A percentile compares a stretch with the other conserved stretches of the same genome.
These are phyloP conservation scores for Saccharomycopsis capsularis DNA, from an alignment of 805 yeast species.

Conservation along the genomic window DNA sequence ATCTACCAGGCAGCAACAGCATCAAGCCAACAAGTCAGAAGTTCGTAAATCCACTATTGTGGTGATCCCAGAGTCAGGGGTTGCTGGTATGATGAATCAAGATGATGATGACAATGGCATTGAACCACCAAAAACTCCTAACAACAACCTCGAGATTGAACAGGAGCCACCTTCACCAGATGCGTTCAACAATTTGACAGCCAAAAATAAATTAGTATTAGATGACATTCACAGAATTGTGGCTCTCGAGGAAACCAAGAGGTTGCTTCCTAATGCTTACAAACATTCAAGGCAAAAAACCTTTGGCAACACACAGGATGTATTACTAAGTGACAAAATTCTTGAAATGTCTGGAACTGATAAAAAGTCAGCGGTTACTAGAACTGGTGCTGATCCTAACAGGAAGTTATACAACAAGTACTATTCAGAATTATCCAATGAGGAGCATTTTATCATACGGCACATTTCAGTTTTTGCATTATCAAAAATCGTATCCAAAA, in stretches of 20 bases:
- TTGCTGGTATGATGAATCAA: conserved; percentile 27
- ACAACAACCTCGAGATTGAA: conserved; percentile 24
- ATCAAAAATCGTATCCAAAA: conserved; percentile 27
- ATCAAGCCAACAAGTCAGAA: conserved; percentile 37
- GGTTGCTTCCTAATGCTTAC: conserved; percentile 86
- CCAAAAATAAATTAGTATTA: conserved; percentile 79
- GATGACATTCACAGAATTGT: conserved; percentile 97
- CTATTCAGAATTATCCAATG: conserved; percentile 55
- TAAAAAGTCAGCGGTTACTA: background rate
- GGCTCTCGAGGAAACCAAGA: conserved; percentile 94
- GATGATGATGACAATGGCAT: conserved; percentile 22
- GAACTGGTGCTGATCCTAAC: background rate
- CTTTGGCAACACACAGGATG: background rate
- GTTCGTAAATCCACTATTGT: conserved; percentile 60
- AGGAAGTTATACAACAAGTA: conserved; percentile 36
- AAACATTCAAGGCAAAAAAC: conserved; percentile 53
- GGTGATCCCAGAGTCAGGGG: conserved; percentile 50
- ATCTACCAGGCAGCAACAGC: conserved; percentile 62
- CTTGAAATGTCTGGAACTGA: background rate
- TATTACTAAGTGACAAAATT: background rate
- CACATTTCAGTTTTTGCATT: conserved; percentile 53
- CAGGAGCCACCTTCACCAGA: conserved; percentile 30
- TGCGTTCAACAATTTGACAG: conserved; percentile 60
- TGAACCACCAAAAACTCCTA: conserved; percentile 20
- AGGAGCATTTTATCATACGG: conserved; percentile 52